Percentiles rank a stretch among this genome's conserved stretches.
Evolutionary conservation across 169 alveolate species (phyloP).

Genomic region (Plasmodium cynomolgi): DNA sequence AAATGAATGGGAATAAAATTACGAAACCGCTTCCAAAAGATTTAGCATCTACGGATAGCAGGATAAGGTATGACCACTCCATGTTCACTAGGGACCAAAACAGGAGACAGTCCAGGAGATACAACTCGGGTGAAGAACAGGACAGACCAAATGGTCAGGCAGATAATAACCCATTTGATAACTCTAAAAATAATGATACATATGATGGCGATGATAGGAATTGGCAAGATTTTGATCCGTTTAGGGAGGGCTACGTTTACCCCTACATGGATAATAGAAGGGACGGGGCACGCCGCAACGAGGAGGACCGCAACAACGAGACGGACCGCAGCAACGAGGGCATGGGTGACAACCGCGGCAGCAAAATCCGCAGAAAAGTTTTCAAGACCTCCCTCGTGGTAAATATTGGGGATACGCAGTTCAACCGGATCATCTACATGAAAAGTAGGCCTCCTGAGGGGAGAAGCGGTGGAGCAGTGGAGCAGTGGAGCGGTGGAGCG

Average conservation of each 20-base stretch:
- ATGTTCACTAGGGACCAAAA: not conserved
- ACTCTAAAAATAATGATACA: not conserved
- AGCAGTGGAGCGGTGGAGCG: not conserved
- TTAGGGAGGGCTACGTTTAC: not conserved
- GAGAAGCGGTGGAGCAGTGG: not conserved
- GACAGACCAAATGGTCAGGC: not conserved
- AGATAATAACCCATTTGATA: constrained; percentile 11
- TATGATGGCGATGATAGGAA: not conserved
- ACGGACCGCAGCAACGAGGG: not conserved
- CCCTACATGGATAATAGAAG: not conserved
- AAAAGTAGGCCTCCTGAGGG: constrained; percentile 1
- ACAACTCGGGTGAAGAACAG: not conserved
- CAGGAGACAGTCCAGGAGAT: not conserved
- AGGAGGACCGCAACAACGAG: not conserved
- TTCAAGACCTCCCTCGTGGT: not conserved
- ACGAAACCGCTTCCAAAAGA: constrained; percentile 37
- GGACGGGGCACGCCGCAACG: too few species aligned
- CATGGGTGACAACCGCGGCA: not conserved
- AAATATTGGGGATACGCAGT: constrained; percentile 10
- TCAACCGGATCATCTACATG: constrained; percentile 6
- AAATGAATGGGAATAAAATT: constrained; percentile 22
- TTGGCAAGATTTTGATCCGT: not conserved
- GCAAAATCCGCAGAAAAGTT: not conserved
- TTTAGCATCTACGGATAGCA: constrained; percentile 29
- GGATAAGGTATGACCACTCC: not conserved